Evolutionary conservation across 2,329 filamentous ascomycete species (phyloP), one percentile per base, ranked within the genome.

Genomic region (Tolypocladium guangdongense): DNA sequence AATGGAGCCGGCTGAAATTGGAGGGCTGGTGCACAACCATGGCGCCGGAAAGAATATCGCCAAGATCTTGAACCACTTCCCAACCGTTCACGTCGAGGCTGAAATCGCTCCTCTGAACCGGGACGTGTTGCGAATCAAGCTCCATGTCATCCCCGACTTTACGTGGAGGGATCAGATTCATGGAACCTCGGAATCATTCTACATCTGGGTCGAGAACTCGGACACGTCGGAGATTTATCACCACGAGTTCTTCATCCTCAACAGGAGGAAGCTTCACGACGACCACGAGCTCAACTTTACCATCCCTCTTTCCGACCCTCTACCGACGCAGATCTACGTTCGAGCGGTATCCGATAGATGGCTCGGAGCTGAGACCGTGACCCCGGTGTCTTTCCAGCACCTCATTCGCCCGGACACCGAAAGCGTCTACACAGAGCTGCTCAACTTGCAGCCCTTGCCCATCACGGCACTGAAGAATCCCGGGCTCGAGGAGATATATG

Each of bases 251-350:
- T 97, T 99, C 71, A 93, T 99, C 54, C 78, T 99, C 7, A 95
- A 84, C 57, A 80, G 90, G 58, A 88, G 83, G 69, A 96, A 96
- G 75, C 77, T 99, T 2, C 83, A 95, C 60, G 91, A 97, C 66
- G 88, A 93, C n/a, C 93, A 99, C 62, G 93, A 99, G 70, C 81
- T 99, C 49, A 96, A 93, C 70, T 99, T 99, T 63, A 97, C 93
- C 0, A 99, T 99, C 49, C 93, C 95, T 0, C 74, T 99, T 1
- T 87, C 91, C 0, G 93, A 99, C 65, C 95, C 93, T 1, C 72
- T 99, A 3, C 93, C 93, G 0, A 90, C 87, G 32, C 93, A 99
- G 68, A 96, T 99, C 45, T 99, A 99, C 63, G 89, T 99, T 22
- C 83, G 92, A 58, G 89, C 90, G 20, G 86, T 99, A 3, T 97